Conservation (phyloP, 2,329 filamentous ascomycete species). For the Phyllosticta citriasiana region DNA sequence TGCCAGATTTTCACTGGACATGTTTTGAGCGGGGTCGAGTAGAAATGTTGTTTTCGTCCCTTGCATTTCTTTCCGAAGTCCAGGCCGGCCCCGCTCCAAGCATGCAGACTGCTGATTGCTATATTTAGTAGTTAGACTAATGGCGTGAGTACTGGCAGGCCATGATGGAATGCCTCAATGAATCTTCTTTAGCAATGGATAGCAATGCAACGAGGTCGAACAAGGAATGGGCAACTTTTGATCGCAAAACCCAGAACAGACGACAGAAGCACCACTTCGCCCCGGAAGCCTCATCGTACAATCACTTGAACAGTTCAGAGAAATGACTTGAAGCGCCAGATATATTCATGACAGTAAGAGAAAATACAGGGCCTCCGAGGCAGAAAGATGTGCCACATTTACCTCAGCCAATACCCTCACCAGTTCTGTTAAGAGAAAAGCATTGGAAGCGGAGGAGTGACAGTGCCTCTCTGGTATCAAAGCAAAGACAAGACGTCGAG, state of each 20-base stretch:
- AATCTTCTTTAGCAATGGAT: not conserved
- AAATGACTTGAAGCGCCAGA: not conserved
- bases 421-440: not conserved
- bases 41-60: not conserved
- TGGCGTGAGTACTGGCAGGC: not conserved
- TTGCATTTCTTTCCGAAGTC: not conserved
- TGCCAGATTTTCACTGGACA: not conserved
- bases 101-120: not conserved
- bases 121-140: not conserved
- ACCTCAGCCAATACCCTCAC: constrained; percentile 9
- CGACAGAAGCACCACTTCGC: not conserved
- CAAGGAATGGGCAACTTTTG: not conserved
- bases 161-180: not conserved
- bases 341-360: not conserved
- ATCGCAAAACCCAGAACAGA: not conserved
- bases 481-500: constrained; percentile 9
- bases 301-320: not conserved
- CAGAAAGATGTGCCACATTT: not conserved
- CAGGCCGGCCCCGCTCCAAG: not conserved
- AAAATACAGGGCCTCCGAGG: not conserved
- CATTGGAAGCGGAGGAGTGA: constrained; percentile 10
- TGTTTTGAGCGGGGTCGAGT: not conserved
- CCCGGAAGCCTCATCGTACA: not conserved
- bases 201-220: not conserved
- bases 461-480: constrained; percentile 1